phyloP scores from a whole-genome alignment of 2,329 filamentous ascomycete species.

The Chaetomium sp. region DNA sequence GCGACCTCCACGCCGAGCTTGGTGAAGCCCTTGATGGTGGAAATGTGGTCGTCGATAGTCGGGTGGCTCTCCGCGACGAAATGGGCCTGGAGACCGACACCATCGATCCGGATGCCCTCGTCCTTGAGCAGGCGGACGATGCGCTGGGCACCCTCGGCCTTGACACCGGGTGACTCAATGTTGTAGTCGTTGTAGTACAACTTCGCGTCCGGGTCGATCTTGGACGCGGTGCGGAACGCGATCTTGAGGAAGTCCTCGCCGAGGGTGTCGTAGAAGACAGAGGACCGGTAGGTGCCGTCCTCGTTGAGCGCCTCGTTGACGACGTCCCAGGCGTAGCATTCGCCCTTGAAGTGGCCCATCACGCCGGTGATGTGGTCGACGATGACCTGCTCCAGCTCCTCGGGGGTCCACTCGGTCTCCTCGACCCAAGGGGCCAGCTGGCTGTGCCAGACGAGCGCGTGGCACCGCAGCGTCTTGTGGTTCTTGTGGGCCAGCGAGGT shows the following conservation, averaged over 20 bases:
- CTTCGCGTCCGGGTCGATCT: slow-evolving; percentile 43
- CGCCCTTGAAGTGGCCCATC: slow-evolving; percentile 41
- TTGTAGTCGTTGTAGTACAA: slow-evolving; percentile 58
- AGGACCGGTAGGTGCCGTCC: slow-evolving; percentile 42
- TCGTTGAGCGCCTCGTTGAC: slow-evolving; percentile 53
- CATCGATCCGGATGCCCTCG: slow-evolving; percentile 43
- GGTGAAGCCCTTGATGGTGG: slow-evolving; percentile 44
- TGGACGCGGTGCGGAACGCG: slow-evolving; percentile 45
- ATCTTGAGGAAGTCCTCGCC: slow-evolving; percentile 47
- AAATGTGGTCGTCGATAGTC: slow-evolving; percentile 37
- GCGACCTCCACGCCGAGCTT: slow-evolving; percentile 49
- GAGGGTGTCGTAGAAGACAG: slow-evolving; percentile 44
- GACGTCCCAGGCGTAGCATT: slow-evolving; percentile 52
- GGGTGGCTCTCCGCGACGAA: slow-evolving; percentile 47
- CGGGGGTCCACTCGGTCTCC: slow-evolving; percentile 41
- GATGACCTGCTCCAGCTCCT: slow-evolving; percentile 43
- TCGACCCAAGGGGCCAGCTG: slow-evolving; percentile 47
- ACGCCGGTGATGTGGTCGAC: slow-evolving; percentile 47
- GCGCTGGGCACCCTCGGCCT: slow-evolving; percentile 37
- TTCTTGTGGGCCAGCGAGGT: slow-evolving; percentile 37
- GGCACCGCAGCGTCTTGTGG: slow-evolving; percentile 49
- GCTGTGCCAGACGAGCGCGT: slow-evolving; percentile 44
- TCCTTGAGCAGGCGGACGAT: slow-evolving; percentile 39
- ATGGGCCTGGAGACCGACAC: slow-evolving; percentile 54
- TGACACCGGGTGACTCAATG: slow-evolving; percentile 43